phyloP scores from a whole-genome alignment of 1,139 yeast genomes.

The Sugiyamaella paludigena region DNA sequence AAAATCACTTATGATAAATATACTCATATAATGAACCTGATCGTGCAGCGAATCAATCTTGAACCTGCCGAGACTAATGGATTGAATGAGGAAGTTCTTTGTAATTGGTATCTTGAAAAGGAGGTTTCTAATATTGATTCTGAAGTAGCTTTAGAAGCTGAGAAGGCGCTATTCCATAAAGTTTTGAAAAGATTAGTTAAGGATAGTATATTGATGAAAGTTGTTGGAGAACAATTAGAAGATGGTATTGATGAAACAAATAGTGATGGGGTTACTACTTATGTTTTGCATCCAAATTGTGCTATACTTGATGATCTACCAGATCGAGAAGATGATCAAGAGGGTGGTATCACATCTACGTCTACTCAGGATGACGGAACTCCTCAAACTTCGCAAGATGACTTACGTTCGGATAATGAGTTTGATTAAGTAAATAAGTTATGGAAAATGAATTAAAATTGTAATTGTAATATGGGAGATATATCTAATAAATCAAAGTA shows the following conservation, averaged over 20 bases:
- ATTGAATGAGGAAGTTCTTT: slow-evolving; percentile 63
- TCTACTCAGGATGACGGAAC: too few species aligned
- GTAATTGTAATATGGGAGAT: too few species aligned
- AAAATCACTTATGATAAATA: slow-evolving; percentile 84
- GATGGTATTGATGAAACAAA: slow-evolving; percentile 35
- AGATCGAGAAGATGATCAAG: background rate
- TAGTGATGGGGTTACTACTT: slow-evolving; percentile 43
- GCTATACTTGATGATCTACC: slow-evolving; percentile 10
- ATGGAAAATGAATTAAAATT: too few species aligned
- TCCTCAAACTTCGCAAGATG: too few species aligned
- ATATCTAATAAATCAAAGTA: too few species aligned
- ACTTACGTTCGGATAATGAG: background rate
- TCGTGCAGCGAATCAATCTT: slow-evolving; percentile 65
- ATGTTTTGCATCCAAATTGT: slow-evolving; percentile 89
- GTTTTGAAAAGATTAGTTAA: slow-evolving; percentile 81
- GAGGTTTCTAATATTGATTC: slow-evolving; percentile 68
- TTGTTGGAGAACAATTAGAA: slow-evolving; percentile 55
- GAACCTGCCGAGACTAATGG: slow-evolving; percentile 46
- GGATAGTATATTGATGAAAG: slow-evolving; percentile 81
- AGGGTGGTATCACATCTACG: too few species aligned
- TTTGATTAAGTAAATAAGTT: background rate
- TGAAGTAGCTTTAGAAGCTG: slow-evolving; percentile 70
- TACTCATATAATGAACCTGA: slow-evolving; percentile 74
- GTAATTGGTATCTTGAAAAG: slow-evolving; percentile 77
- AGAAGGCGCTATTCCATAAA: slow-evolving; percentile 69